A percentile compares a stretch with the other conserved stretches of the same genome.
Conservation (phyloP, 1,139 yeast genomes). For the Hemisphaericaspora subhashii region DNA sequence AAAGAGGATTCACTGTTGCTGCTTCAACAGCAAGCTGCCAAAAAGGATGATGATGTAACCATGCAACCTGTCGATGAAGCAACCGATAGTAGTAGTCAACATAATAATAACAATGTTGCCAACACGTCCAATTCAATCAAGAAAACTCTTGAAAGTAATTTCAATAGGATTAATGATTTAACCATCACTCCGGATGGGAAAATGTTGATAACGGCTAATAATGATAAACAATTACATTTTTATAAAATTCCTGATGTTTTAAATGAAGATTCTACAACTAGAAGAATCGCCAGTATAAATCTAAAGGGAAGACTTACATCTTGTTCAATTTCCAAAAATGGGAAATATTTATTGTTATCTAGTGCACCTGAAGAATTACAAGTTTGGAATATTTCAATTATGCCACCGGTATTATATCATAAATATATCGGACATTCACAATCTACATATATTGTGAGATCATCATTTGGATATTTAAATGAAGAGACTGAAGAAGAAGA, state of each 20-base stretch:
- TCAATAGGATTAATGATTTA: constrained; percentile 64
- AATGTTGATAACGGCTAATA: constrained; percentile 61
- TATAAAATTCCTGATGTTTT: constrained; percentile 42
- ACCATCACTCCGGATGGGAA: constrained; percentile 63
- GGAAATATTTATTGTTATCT: constrained; percentile 58
- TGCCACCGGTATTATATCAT: constrained; percentile 47
- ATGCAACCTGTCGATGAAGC: constrained; percentile 14
- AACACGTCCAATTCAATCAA: constrained; percentile 3
- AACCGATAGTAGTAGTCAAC: too few relatives aligned
- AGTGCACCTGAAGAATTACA: constrained; percentile 79
- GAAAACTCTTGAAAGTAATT: constrained; percentile 24
- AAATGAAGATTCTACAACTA: constrained; percentile 36
- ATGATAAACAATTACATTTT: constrained; percentile 57
- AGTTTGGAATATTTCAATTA: constrained; percentile 60
- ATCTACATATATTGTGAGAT: constrained; percentile 67
- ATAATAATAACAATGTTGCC: neutral
- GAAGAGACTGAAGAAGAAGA: constrained; percentile 51
- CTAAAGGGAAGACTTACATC: constrained; percentile 42
- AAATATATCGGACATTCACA: constrained; percentile 75
- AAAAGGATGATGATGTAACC: constrained; percentile 12
- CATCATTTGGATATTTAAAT: constrained; percentile 65
- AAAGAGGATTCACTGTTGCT: neutral
- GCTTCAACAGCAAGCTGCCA: neutral
- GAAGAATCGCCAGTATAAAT: constrained; percentile 32
- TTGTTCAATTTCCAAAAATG: constrained; percentile 40